phyloP scores from a whole-genome alignment of 1,139 yeast species.

The Pichia terricola region DNA sequence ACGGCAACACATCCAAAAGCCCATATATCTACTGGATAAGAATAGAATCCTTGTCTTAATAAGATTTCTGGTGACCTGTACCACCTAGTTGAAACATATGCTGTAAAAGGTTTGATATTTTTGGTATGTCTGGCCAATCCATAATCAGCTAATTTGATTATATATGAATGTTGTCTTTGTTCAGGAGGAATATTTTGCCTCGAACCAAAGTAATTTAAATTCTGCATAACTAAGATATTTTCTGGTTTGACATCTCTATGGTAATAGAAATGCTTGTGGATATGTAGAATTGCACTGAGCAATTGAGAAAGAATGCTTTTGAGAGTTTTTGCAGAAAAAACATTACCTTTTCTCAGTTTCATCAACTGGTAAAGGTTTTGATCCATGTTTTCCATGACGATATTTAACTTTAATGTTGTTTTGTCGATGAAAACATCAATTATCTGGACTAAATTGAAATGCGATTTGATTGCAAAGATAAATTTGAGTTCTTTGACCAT shows the following conservation, averaged over 20 bases:
- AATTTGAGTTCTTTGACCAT: slow-evolving; percentile 69
- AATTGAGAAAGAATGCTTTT: slow-evolving; percentile 63
- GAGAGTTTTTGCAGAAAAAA: slow-evolving; percentile 50
- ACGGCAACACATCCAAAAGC: slow-evolving; percentile 84
- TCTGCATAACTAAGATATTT: slow-evolving; percentile 64
- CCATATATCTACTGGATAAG: slow-evolving; percentile 85
- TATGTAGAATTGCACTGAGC: slow-evolving; percentile 68
- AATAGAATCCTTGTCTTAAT: slow-evolving; percentile 54
- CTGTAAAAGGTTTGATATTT: slow-evolving; percentile 50
- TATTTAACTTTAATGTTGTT: slow-evolving; percentile 48
- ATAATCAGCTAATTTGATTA: slow-evolving; percentile 82
- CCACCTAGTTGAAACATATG: slow-evolving; percentile 93
- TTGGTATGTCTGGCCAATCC: slow-evolving; percentile 70
- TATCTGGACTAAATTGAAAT: slow-evolving; percentile 61
- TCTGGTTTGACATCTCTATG: slow-evolving; percentile 84
- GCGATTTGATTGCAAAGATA: slow-evolving; percentile 61
- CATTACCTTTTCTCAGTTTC: slow-evolving; percentile 41
- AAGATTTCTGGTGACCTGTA: slow-evolving; percentile 91
- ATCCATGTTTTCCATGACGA: slow-evolving; percentile 84
- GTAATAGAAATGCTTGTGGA: slow-evolving; percentile 63
- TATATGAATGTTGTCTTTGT: slow-evolving; percentile 38
- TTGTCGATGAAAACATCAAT: slow-evolving; percentile 73
- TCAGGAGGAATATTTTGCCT: slow-evolving; percentile 32
- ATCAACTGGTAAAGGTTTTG: slow-evolving; percentile 70
- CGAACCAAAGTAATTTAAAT: slow-evolving; percentile 43